These are phyloP conservation scores for Coniferiporia weirii DNA, from an alignment of 1,284 basidiomycete genomes.

Conservation along the genomic window DNA sequence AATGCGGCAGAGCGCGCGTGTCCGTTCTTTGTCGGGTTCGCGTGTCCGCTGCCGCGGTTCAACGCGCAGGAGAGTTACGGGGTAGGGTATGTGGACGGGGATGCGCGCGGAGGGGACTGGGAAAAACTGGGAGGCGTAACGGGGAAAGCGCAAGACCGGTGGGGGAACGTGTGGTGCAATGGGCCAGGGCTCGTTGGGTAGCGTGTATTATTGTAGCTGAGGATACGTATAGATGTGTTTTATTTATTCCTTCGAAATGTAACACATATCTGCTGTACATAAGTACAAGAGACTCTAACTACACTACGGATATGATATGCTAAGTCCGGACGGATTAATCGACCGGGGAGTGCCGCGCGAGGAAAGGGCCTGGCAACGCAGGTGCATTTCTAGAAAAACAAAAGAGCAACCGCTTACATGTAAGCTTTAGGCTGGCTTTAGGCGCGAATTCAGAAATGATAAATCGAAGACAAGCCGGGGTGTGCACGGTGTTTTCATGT, in stretches of 20 bases:
- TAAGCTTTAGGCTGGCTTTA: too few species aligned
- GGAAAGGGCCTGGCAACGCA: too few species aligned
- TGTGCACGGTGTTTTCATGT: too few species aligned
- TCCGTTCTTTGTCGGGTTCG: constrained; percentile 66
- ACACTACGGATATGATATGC: too few species aligned
- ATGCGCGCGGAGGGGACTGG: constrained; percentile 29
- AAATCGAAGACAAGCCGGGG: too few species aligned
- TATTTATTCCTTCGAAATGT: not conserved
- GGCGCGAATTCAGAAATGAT: too few species aligned
- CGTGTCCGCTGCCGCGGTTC: constrained; percentile 59
- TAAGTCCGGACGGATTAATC: too few species aligned
- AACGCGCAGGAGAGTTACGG: constrained; percentile 73
- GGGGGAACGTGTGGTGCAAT: constrained; percentile 77
- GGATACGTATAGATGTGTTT: not conserved
- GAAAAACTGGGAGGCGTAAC: constrained; percentile 39
- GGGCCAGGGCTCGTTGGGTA: constrained; percentile 10
- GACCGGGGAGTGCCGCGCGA: too few species aligned
- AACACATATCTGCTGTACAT: not conserved
- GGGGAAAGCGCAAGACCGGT: constrained; percentile 57
- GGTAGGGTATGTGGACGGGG: constrained; percentile 61
- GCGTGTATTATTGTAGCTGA: not conserved
- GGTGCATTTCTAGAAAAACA: too few species aligned
- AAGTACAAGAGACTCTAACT: too few species aligned
- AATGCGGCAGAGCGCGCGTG: constrained; percentile 70
- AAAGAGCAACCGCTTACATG: too few species aligned